Percentiles rank a stretch among this genome's conserved stretches.
These are phyloP conservation scores for Lomentospora prolificans DNA, from an alignment of 2,329 filamentous ascomycete genomes.

Conservation along the genomic window DNA sequence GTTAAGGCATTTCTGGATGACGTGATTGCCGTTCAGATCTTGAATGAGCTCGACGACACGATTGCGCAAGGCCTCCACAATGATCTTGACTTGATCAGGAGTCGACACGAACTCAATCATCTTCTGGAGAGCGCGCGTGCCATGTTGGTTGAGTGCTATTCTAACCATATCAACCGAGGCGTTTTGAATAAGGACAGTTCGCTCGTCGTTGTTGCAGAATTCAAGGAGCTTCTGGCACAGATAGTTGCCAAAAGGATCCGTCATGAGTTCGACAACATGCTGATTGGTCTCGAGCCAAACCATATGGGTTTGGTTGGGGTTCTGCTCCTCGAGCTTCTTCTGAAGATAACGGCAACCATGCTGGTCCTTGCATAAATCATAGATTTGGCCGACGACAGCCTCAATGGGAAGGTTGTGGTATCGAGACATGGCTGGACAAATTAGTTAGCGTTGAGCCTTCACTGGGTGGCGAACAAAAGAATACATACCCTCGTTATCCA, in stretches of 20 bases:
- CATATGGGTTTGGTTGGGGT: slow-evolving; percentile 73
- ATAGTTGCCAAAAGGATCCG: slow-evolving; percentile 97
- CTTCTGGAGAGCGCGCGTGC: slow-evolving; percentile 92
- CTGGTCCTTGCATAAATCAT: slow-evolving; percentile 91
- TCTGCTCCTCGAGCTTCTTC: slow-evolving; percentile 90
- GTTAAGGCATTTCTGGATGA: slow-evolving; percentile 98
- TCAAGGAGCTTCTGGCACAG: slow-evolving; percentile 97
- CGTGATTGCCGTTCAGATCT: slow-evolving; percentile 95
- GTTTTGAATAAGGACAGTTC: slow-evolving; percentile 84
- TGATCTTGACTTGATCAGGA: slow-evolving; percentile 72
- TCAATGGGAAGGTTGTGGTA: slow-evolving; percentile 79
- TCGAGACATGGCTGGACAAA: slow-evolving; percentile 53
- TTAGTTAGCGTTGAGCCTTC: slow-evolving; percentile 4
- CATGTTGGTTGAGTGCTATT: slow-evolving; percentile 94
- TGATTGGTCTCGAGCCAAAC: slow-evolving; percentile 91
- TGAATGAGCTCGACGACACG: slow-evolving; percentile 92
- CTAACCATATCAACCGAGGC: slow-evolving; percentile 79
- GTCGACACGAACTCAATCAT: slow-evolving; percentile 98
- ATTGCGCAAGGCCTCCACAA: slow-evolving; percentile 73
- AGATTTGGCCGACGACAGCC: slow-evolving; percentile 72
- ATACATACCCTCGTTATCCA: slow-evolving; percentile 58
- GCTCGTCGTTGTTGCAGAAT: slow-evolving; percentile 89
- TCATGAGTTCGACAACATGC: slow-evolving; percentile 96
- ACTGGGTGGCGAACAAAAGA: neutral
- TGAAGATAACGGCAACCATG: slow-evolving; percentile 95